These are phyloP conservation scores for Microcos paniculata DNA, from an alignment of 345 rosid species.

Conservation along the genomic window DNA sequence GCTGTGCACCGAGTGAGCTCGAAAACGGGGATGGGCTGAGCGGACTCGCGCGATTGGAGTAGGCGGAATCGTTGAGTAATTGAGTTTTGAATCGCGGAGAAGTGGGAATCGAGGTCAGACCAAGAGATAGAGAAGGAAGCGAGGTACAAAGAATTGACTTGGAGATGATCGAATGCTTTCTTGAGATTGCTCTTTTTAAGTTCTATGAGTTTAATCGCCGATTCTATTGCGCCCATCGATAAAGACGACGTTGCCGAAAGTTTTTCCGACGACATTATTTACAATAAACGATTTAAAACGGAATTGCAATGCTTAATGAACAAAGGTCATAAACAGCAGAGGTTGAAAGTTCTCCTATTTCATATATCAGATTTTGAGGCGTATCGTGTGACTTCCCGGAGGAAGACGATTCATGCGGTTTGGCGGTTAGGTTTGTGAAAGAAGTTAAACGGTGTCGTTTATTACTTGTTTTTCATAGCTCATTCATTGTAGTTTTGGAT, in stretches of 20 bases:
- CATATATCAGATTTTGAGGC: no score
- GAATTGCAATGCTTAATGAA: no score
- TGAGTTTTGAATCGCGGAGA: constrained; percentile 44
- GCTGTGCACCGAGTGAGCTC: neutral
- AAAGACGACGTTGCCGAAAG: constrained; percentile 32
- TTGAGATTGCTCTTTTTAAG: constrained; percentile 50
- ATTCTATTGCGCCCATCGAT: constrained; percentile 41
- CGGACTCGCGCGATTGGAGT: constrained; percentile 41
- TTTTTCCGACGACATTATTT: constrained; percentile 3
- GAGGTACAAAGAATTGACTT: constrained; percentile 43
- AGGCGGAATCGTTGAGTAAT: constrained; percentile 44
- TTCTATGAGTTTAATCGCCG: constrained; percentile 53
- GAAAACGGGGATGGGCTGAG: neutral
- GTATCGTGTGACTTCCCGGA: no score
- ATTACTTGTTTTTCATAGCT: no score
- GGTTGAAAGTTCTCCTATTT: no score
- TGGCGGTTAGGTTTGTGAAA: no score
- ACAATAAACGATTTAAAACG: neutral
- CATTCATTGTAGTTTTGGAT: no score
- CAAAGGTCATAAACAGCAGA: no score
- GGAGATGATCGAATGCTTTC: constrained; percentile 70
- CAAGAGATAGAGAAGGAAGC: constrained; percentile 57
- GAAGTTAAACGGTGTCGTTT: no score
- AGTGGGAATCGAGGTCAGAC: constrained; percentile 71
- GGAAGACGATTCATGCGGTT: no score